A percentile compares a stretch with the other conserved stretches of the same genome.
Evolutionary conservation across 2,329 filamentous ascomycete species (phyloP).

Genomic region (Botryotinia globosa): DNA sequence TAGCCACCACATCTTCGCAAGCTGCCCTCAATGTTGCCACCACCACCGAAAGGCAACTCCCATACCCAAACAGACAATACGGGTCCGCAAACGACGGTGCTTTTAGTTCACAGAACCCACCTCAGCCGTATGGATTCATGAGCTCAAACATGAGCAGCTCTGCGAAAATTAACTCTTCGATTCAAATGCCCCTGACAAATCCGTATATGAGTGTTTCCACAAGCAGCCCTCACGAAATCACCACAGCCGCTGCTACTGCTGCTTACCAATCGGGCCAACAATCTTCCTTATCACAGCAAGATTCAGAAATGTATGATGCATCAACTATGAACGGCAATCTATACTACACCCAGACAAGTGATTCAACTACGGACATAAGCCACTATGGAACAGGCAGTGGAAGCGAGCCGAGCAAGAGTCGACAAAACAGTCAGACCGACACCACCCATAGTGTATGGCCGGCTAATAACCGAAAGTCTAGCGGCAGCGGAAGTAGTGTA

Average conservation of each 20-base stretch:
- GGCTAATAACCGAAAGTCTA: slow-evolving; percentile 19
- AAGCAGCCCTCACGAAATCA: slow-evolving; percentile 33
- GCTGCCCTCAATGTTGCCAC: neutral
- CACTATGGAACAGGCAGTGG: slow-evolving; percentile 15
- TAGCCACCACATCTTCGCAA: neutral
- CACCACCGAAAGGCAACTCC: neutral
- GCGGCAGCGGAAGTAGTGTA: neutral
- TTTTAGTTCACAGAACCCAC: neutral
- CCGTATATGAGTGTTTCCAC: slow-evolving; percentile 29
- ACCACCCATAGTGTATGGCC: slow-evolving; percentile 6
- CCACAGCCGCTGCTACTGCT: slow-evolving; percentile 6
- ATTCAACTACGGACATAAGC: neutral
- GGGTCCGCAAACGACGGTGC: slow-evolving; percentile 10
- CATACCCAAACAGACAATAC: slow-evolving; percentile 15
- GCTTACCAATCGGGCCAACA: slow-evolving; percentile 11
- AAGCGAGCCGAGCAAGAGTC: slow-evolving; percentile 10
- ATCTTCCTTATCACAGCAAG: neutral
- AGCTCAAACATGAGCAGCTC: slow-evolving; percentile 2
- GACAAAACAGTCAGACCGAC: slow-evolving; percentile 19
- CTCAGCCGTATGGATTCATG: neutral
- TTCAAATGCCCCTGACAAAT: slow-evolving; percentile 22
- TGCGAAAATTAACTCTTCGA: neutral
- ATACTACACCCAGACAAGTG: slow-evolving; percentile 4
- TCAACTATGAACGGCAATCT: neutral
- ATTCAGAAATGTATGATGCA: slow-evolving; percentile 4